These are phyloP conservation scores for Fonsecaea pedrosoi DNA, from an alignment of 2,329 filamentous ascomycete species.

Conservation along the genomic window DNA sequence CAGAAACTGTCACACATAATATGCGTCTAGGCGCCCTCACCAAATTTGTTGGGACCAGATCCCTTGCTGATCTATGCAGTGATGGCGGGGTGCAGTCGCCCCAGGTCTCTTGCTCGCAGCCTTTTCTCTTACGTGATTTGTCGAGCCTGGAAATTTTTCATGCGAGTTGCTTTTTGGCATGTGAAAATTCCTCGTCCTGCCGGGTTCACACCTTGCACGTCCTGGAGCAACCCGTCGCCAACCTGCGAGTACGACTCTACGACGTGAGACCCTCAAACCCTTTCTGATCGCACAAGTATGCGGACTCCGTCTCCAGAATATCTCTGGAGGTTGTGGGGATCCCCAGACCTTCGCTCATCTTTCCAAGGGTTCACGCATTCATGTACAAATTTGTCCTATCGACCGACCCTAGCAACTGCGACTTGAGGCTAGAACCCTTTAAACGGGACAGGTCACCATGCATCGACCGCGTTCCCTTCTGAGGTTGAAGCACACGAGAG, in stretches of 20 bases:
- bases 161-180: constrained; percentile 22
- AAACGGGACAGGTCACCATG: background rate
- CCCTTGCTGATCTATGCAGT: constrained; percentile 24
- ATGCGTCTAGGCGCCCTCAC: constrained; percentile 6
- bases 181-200: constrained; percentile 19
- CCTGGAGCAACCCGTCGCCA: constrained; percentile 1
- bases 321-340: constrained; percentile 14
- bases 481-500: constrained; percentile 4
- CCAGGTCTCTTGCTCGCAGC: constrained; percentile 13
- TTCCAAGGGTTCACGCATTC: background rate
- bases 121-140: constrained; percentile 18
- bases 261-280: background rate
- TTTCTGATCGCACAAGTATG: background rate
- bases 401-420: background rate
- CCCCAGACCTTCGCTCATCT: constrained; percentile 13
- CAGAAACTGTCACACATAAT: constrained; percentile 18
- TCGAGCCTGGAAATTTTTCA: constrained; percentile 16
- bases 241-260: too few species aligned
- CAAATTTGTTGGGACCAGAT: constrained; percentile 27
- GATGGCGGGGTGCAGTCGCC: constrained; percentile 29
- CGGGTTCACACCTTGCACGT: background rate
- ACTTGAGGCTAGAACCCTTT: background rate
- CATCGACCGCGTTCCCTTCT: background rate
- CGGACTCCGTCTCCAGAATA: constrained; percentile 9
- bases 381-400: background rate